Evolutionary conservation across 352 stramenopile genomes (phyloP).

Genomic region (Phytophthora litchii): DNA sequence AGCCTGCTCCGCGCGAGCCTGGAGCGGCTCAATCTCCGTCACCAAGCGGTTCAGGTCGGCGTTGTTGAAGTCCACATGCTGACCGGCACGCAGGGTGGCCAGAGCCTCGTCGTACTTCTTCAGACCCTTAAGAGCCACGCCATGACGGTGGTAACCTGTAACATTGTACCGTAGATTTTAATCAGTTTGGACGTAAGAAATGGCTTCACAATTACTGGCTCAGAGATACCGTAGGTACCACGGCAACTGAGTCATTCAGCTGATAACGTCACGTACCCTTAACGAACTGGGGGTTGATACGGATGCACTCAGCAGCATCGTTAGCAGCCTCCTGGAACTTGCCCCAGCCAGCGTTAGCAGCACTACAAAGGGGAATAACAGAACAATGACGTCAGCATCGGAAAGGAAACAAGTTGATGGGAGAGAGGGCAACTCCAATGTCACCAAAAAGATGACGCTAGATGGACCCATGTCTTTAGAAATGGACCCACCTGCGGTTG

Average conservation of each 20-base stretch:
- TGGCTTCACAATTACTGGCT: slow-evolving; percentile 14
- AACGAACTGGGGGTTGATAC: slow-evolving; percentile 93
- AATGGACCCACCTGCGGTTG: slow-evolving; percentile 79
- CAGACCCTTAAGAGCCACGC: slow-evolving; percentile 90
- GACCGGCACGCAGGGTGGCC: slow-evolving; percentile 70
- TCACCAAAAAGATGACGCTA: not conserved
- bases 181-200: slow-evolving; percentile 12
- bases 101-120: slow-evolving; percentile 84
- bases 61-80: slow-evolving; percentile 88
- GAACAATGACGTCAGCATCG: slow-evolving; percentile 5
- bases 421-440: slow-evolving; percentile 5
- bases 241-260: slow-evolving; percentile 4
- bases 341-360: slow-evolving; percentile 62
- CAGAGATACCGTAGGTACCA: not conserved
- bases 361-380: slow-evolving; percentile 38
- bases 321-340: slow-evolving; percentile 87
- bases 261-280: slow-evolving; percentile 66
- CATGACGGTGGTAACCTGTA: slow-evolving; percentile 92
- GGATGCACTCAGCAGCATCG: slow-evolving; percentile 90
- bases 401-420: not conserved
- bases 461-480: slow-evolving; percentile 1
- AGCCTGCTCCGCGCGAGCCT: slow-evolving; percentile 63
- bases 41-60: slow-evolving; percentile 83
- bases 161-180: slow-evolving; percentile 15
- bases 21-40: slow-evolving; percentile 82